These are phyloP conservation scores for Russula sp. DNA, from an alignment of 768 basidiomycete species.

Conservation along the genomic window DNA sequence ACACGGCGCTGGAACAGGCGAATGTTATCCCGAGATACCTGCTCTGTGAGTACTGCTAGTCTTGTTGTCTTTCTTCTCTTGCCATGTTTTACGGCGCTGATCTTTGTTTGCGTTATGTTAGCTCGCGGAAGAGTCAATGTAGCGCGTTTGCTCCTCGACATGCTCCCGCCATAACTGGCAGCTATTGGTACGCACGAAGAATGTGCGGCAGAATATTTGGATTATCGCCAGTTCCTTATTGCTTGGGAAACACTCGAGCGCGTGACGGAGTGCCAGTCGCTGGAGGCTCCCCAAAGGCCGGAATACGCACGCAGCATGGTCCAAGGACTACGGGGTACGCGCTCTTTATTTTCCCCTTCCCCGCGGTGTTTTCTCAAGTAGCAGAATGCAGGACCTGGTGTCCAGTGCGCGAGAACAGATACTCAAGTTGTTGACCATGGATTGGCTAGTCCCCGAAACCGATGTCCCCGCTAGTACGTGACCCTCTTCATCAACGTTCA, in stretches of 20 bases:
- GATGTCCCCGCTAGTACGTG: conserved; percentile 33
- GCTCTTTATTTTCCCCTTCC: conserved; percentile 13
- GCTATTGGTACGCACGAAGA: conserved; percentile 66
- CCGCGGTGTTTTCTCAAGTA: background rate
- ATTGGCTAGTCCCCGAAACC: conserved; percentile 67
- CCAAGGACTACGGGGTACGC: conserved; percentile 59
- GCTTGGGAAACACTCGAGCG: conserved; percentile 66
- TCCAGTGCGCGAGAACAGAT: conserved; percentile 64
- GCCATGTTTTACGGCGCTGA: background rate
- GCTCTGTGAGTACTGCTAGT: conserved; percentile 74
- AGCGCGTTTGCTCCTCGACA: conserved; percentile 56
- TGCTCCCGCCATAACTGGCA: conserved; percentile 62
- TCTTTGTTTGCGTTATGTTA: conserved; percentile 40
- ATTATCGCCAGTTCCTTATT: conserved; percentile 76
- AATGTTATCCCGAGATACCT: conserved; percentile 89
- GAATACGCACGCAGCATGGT: conserved; percentile 58
- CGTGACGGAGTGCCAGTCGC: conserved; percentile 57
- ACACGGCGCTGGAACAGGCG: conserved; percentile 78
- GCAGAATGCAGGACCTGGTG: conserved; percentile 48
- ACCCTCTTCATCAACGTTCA: background rate
- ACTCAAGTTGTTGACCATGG: conserved; percentile 66
- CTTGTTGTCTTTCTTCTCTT: background rate
- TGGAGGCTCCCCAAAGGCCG: conserved; percentile 55
- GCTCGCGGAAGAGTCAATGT: conserved; percentile 70
- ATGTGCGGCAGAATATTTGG: conserved; percentile 67